phyloP scores from a whole-genome alignment of 257 asterid genomes.

The Ilex aquifolium region DNA sequence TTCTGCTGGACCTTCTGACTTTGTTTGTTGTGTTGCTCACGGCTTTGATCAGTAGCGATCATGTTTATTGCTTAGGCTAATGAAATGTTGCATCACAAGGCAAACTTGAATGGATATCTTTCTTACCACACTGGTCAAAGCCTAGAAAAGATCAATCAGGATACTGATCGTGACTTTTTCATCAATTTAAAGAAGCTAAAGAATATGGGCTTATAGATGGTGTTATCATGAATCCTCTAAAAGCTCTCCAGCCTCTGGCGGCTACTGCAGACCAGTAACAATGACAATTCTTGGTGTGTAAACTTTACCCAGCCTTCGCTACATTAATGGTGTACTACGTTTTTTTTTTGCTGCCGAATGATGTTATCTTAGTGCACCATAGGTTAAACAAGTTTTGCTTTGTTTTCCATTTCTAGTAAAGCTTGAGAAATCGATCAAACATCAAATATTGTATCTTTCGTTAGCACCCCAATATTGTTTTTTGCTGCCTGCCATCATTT shows the following conservation, averaged over 20 bases:
- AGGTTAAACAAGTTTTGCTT: too few relatives aligned
- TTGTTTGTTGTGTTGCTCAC: too few relatives aligned
- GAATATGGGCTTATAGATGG: constrained; percentile 91
- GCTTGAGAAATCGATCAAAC: background rate
- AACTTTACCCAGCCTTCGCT: background rate
- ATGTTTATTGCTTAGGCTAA: too few relatives aligned
- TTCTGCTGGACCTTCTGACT: too few relatives aligned
- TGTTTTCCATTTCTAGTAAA: background rate
- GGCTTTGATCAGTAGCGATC: too few relatives aligned
- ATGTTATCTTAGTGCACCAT: too few relatives aligned
- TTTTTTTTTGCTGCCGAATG: background rate
- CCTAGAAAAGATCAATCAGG: constrained; percentile 88
- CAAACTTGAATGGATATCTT: too few relatives aligned
- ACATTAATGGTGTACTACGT: background rate
- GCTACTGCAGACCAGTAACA: constrained; percentile 44
- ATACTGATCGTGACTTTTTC: constrained; percentile 91
- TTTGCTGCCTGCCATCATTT: too few relatives aligned
- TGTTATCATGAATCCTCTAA: constrained; percentile 82
- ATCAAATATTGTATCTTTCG: too few relatives aligned
- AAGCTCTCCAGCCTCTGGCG: constrained; percentile 85
- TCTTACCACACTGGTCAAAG: too few relatives aligned
- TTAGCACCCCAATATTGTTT: too few relatives aligned
- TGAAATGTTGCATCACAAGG: too few relatives aligned
- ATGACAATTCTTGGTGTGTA: background rate
- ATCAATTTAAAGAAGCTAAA: constrained; percentile 96